phyloP scores from a whole-genome alignment of 2,329 filamentous ascomycete genomes.

The Colletotrichum ledebouriae region DNA sequence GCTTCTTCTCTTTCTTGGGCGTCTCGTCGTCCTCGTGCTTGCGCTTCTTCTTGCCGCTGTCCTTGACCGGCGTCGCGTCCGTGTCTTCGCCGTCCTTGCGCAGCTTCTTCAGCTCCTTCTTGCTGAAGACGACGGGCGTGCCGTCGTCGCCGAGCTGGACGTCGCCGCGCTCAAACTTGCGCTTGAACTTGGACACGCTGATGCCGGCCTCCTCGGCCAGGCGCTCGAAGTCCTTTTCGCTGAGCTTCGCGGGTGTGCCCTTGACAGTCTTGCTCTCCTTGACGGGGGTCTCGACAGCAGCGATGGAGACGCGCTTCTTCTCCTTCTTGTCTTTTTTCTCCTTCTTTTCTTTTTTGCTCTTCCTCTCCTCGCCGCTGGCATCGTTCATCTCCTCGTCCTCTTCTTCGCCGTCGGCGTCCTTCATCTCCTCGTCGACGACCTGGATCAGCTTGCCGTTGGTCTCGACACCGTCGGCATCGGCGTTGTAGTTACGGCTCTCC shows the following conservation, averaged over 20 bases:
- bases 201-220: constrained; percentile 77
- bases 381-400: constrained; percentile 58
- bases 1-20: constrained; percentile 73
- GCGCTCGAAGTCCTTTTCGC: constrained; percentile 68
- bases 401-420: constrained; percentile 53
- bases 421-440: constrained; percentile 59
- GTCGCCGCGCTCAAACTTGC: constrained; percentile 82
- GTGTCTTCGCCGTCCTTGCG: constrained; percentile 71
- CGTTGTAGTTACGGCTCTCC: constrained; percentile 94
- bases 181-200: constrained; percentile 81
- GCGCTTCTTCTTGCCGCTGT: constrained; percentile 75
- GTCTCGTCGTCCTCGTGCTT: constrained; percentile 77
- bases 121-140: constrained; percentile 76
- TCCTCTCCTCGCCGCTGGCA: constrained; percentile 55
- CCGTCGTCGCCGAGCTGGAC: constrained; percentile 76
- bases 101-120: constrained; percentile 82
- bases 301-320: constrained; percentile 44
- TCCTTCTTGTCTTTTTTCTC: constrained; percentile 55
- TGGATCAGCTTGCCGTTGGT: constrained; percentile 60
- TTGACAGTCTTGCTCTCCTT: constrained; percentile 48
- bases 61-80: constrained; percentile 59
- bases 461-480: constrained; percentile 87
- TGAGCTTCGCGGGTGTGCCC: constrained; percentile 56
- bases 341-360: constrained; percentile 53
- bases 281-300: constrained; percentile 50